A percentile compares a stretch with the other conserved stretches of the same genome.
These are phyloP conservation scores for Pseudogymnoascus verrucosus DNA, from an alignment of 2,329 filamentous ascomycete species.

Conservation along the genomic window DNA sequence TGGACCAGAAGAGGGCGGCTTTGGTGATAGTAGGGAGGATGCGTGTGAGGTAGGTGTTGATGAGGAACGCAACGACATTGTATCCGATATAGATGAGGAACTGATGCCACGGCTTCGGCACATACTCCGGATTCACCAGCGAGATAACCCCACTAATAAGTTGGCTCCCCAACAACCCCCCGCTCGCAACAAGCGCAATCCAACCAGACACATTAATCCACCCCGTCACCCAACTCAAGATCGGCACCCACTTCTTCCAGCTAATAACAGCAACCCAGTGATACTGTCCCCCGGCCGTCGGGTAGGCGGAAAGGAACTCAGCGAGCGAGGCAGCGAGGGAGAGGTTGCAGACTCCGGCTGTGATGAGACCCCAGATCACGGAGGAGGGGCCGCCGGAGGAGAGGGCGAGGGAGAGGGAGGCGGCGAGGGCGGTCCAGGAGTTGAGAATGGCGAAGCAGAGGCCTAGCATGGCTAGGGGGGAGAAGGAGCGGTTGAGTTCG, in stretches of 20 bases:
- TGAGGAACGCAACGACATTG: constrained; percentile 31
- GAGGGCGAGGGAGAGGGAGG: constrained; percentile 31
- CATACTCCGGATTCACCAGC: constrained; percentile 44
- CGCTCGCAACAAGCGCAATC: constrained; percentile 46
- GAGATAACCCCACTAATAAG: constrained; percentile 42
- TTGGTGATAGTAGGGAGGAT: constrained; percentile 23
- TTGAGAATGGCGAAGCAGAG: constrained; percentile 39
- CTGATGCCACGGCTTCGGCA: constrained; percentile 55
- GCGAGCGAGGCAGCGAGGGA: constrained; percentile 34
- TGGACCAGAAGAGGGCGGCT: constrained; percentile 28
- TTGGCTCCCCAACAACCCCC: constrained; percentile 40
- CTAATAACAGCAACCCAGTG: constrained; percentile 37
- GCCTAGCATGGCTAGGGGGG: constrained; percentile 48
- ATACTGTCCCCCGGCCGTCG: constrained; percentile 37
- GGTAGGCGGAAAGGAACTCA: constrained; percentile 35
- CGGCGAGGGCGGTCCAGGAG: constrained; percentile 32
- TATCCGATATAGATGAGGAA: constrained; percentile 31
- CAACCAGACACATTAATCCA: constrained; percentile 47
- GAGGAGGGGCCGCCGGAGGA: constrained; percentile 34
- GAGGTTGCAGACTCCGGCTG: constrained; percentile 36
- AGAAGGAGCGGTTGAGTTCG: constrained; percentile 49
- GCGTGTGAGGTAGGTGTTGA: constrained; percentile 42
- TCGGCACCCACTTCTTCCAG: constrained; percentile 30
- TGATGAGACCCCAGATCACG: constrained; percentile 34
- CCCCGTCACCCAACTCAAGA: constrained; percentile 33